phyloP scores from a whole-genome alignment of 768 basidiomycete species.

The Butyriboletus loyo region DNA sequence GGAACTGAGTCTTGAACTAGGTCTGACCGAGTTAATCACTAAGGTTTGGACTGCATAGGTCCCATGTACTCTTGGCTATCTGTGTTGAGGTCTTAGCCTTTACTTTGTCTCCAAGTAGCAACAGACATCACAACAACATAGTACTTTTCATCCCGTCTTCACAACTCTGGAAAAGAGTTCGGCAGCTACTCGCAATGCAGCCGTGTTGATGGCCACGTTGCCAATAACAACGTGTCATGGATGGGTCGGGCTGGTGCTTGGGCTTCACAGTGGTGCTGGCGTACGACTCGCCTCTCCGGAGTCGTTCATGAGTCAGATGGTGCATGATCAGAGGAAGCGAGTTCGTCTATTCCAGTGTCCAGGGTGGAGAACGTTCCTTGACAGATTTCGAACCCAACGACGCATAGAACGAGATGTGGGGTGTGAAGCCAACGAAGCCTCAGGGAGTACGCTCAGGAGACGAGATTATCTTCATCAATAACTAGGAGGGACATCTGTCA shows the following conservation, averaged over 20 bases:
- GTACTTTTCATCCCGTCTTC: too few species aligned
- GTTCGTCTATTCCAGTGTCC: neutral
- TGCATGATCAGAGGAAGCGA: constrained; percentile 20
- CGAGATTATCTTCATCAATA: constrained; percentile 48
- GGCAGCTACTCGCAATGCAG: too few species aligned
- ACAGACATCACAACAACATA: too few species aligned
- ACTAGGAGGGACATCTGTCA: constrained; percentile 50
- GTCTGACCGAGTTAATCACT: constrained; percentile 80
- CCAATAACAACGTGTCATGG: too few species aligned
- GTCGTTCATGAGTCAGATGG: constrained; percentile 29
- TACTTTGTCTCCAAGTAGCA: neutral
- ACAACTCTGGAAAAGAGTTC: too few species aligned
- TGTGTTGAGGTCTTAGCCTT: neutral
- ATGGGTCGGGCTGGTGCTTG: constrained; percentile 54
- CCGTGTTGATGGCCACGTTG: too few species aligned
- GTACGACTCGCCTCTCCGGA: constrained; percentile 26
- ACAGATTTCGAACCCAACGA: neutral
- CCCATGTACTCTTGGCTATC: neutral
- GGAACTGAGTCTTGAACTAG: constrained; percentile 37
- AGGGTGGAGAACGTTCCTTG: neutral
- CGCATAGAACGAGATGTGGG: neutral
- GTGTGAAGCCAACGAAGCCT: constrained; percentile 2
- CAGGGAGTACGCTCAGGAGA: constrained; percentile 26
- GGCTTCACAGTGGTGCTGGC: constrained; percentile 56
- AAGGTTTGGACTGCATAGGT: constrained; percentile 77